Percentiles rank a stretch among this genome's conserved stretches.
These are phyloP conservation scores for Hibiscus trionum DNA, from an alignment of 345 rosid genomes.

Conservation along the genomic window DNA sequence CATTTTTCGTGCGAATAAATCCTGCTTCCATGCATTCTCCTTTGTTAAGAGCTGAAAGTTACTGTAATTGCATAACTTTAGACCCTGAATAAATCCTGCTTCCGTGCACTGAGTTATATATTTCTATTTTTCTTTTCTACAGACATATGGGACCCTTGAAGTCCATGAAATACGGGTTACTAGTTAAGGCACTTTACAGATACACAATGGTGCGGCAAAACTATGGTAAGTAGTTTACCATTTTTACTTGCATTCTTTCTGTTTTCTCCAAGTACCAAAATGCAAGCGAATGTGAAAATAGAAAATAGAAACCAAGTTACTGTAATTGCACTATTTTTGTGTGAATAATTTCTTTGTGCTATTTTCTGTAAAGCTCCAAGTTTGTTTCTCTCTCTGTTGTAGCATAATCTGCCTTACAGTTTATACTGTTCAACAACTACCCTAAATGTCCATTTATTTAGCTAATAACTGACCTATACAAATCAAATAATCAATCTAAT, in stretches of 20 bases:
- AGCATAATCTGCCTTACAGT: not conserved
- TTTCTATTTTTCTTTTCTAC: not conserved
- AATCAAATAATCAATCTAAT: not conserved
- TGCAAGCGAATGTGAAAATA: not conserved
- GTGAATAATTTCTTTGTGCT: no score
- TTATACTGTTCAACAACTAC: not conserved
- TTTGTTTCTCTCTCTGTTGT: not conserved
- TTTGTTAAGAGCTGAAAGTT: not conserved
- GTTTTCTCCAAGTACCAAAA: not conserved
- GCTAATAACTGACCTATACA: not conserved
- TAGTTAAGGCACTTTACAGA: slow-evolving; percentile 63
- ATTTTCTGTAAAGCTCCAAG: not conserved
- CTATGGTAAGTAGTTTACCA: slow-evolving; percentile 44
- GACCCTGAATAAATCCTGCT: not conserved
- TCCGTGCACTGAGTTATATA: not conserved
- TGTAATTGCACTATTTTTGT: no score
- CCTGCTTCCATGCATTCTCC: not conserved
- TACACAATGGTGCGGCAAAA: slow-evolving; percentile 74
- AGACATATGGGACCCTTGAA: slow-evolving; percentile 87
- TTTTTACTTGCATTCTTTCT: not conserved
- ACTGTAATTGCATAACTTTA: not conserved
- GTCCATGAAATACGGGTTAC: slow-evolving; percentile 56
- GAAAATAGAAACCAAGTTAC: no score
- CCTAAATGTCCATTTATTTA: not conserved
- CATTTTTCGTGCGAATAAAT: not conserved